Conservation (phyloP, 768 basidiomycete genomes). For the Hydnomerulius pinastri region DNA sequence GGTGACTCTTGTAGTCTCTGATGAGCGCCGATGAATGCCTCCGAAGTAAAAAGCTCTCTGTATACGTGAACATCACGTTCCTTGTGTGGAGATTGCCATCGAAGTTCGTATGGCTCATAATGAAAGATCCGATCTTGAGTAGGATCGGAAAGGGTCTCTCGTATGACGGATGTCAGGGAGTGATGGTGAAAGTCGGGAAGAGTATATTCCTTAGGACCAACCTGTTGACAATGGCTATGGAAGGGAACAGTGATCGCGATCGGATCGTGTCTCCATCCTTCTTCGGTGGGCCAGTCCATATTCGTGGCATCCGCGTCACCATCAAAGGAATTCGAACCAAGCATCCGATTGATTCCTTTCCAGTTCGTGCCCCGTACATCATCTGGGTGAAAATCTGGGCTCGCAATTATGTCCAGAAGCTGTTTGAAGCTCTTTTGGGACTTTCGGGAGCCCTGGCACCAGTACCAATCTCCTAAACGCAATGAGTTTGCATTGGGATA, state of each 20-base stretch:
- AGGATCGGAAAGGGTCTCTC: constrained; percentile 15
- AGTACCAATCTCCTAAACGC: too few relatives aligned
- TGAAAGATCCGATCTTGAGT: constrained; percentile 13
- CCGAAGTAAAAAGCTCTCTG: constrained; percentile 21
- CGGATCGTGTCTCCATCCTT: too few relatives aligned
- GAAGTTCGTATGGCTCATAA: constrained; percentile 21
- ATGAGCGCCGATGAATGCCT: constrained; percentile 19
- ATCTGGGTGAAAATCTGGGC: too few relatives aligned
- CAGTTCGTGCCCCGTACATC: too few relatives aligned
- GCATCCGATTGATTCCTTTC: too few relatives aligned
- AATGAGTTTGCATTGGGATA: too few relatives aligned
- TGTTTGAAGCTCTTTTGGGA: too few relatives aligned
- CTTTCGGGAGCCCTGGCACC: too few relatives aligned
- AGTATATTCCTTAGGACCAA: constrained; percentile 1
- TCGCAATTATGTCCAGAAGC: too few relatives aligned
- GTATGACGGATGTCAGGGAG: constrained; percentile 12
- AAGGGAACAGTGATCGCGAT: constrained; percentile 8
- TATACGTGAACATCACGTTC: constrained; percentile 3
- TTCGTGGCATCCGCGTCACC: too few relatives aligned
- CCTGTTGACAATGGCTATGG: background rate
- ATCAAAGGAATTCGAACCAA: too few relatives aligned
- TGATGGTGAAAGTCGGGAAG: constrained; percentile 11
- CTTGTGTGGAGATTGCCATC: constrained; percentile 1
- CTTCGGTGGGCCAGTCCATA: too few relatives aligned
- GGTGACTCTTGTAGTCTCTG: constrained; percentile 15